These are phyloP conservation scores for Ploettnerulaceae sp. DNA, from an alignment of 2,329 filamentous ascomycete species.

Conservation along the genomic window DNA sequence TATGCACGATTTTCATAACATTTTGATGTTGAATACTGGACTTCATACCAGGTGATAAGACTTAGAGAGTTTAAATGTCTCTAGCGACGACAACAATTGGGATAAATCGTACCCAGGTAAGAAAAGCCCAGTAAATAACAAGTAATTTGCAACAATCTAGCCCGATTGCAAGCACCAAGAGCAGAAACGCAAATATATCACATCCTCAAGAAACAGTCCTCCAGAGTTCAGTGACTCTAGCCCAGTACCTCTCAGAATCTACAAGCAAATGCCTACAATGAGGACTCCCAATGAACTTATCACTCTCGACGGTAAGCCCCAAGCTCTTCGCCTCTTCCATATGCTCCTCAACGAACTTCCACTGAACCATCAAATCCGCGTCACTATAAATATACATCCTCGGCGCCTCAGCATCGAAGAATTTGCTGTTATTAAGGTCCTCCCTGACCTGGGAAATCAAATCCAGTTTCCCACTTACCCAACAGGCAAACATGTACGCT, in stretches of 20 bases:
- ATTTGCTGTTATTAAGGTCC: slow-evolving; percentile 23
- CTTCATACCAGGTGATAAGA: too few species aligned
- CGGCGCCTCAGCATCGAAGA: slow-evolving; percentile 17
- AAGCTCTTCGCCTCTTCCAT: slow-evolving; percentile 20
- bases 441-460: slow-evolving; percentile 14
- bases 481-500: slow-evolving; percentile 5
- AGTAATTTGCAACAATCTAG: too few species aligned
- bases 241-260: slow-evolving; percentile 26
- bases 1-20: too few species aligned
- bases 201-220: slow-evolving; percentile 10
- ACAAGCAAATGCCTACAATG: slow-evolving; percentile 26
- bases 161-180: too few species aligned
- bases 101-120: too few species aligned
- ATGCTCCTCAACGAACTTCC: slow-evolving; percentile 29
- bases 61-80: too few species aligned
- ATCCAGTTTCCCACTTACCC: slow-evolving; percentile 13
- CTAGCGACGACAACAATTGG: too few species aligned
- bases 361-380: slow-evolving; percentile 26
- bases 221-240: slow-evolving; percentile 25
- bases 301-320: slow-evolving; percentile 20
- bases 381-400: slow-evolving; percentile 30
- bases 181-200: too few species aligned
- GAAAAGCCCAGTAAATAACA: too few species aligned
- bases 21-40: too few species aligned
- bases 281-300: slow-evolving; percentile 21